Evolutionary conservation across 2,329 filamentous ascomycete species (phyloP), one percentile per base, ranked within the genome.

Genomic region (Hymenoscyphus albidus): DNA sequence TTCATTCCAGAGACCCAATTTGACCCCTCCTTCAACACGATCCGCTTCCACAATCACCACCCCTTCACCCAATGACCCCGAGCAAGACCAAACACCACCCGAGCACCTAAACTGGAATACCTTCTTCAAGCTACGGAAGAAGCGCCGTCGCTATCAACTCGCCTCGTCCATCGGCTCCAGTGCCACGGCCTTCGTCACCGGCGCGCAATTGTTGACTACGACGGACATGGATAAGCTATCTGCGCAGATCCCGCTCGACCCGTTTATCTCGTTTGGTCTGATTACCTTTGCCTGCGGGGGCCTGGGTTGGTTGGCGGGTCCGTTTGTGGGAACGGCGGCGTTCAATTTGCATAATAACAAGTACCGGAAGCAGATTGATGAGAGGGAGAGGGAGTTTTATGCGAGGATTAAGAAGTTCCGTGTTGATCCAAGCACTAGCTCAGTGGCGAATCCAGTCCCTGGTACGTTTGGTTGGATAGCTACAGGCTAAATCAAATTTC

Each of bases 311-410:
- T 80, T 99, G 58, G 80, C 88, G 31, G 95, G 95, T 0, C 95
- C 95, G 0, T 88, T 89, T 70, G 76, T 97, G 51, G 95, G 95
- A 3, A 92, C 89, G 69, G 83, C 85, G 9, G 80, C 92, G 4
- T 99, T 97, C 79, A 91, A 92, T 74, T 70, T 90, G 68, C 81
- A 89, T 74, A 91, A 96, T 78, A 81, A 88, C 70, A 84, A 85
- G 73, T 86, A 88, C 75, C 88, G 88, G 78, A 79, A 78, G 61
- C 87, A 92, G 72, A 93, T 97, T 80, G 86, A 85, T 54, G 76
- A 91, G 84, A 98, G 97, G 85, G 95, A 99, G 80, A 92, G 88
- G 73, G 89, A 94, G 77, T 97, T 99, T 81, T 97, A 94, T 78
- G 86, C 88, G 67, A 86, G 94, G 70, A 91, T 99, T 79, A 95